Evolutionary conservation across 2,329 filamentous ascomycete species (phyloP), one percentile per base, ranked within the genome.

Genomic region (Colletotrichum eleusines): DNA sequence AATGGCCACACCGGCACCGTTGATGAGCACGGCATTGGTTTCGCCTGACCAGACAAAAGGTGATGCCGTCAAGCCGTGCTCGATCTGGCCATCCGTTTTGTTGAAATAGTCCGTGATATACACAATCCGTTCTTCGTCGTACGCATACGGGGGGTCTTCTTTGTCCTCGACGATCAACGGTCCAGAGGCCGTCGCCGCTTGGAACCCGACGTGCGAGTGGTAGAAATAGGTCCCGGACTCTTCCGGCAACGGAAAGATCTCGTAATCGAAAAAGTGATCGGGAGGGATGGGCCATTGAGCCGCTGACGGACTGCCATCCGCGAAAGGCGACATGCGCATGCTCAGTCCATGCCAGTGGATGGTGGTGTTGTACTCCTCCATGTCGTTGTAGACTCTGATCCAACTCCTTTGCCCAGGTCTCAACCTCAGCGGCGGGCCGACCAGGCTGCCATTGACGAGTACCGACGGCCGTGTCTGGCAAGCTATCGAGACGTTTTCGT

Each of bases 321-420:
- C 88, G 78, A 91, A 92, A 0, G 89, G 88, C 1, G 89, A 87
- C 40, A 86, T 83, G 40, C 85, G 81, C 76, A 89, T 87, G 20
- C 84, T 86, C 11, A 92, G 81, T 16, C 90, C 90, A 78, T 92
- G 90, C 90, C 90, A 92, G 76, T 92, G 90, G 87, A 89, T 84
- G 3, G 87, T 90, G 23, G 86, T 76, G 73, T 90, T 89, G 14
- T 82, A 75, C 48, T 84, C 77, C 1, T 77, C 69, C 77, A 89
- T 85, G 63, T 88, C 81, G 74, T 90, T 90, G 76, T 88, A 89
- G 3, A 89, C 88, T 50, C 88, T 81, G 58, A 90, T 81, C 88
- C 88, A 90, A 50, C 81, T 85, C 20, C 83, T 85, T 63, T 81
- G 78, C 3, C 84, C 86, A 50, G 86, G 82, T 55, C 79, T 77